Evolutionary conservation across 164 flowering plant species (phyloP), one percentile per base, ranked within the genome.

Genomic region (Chimonanthus salicifolius): DNA sequence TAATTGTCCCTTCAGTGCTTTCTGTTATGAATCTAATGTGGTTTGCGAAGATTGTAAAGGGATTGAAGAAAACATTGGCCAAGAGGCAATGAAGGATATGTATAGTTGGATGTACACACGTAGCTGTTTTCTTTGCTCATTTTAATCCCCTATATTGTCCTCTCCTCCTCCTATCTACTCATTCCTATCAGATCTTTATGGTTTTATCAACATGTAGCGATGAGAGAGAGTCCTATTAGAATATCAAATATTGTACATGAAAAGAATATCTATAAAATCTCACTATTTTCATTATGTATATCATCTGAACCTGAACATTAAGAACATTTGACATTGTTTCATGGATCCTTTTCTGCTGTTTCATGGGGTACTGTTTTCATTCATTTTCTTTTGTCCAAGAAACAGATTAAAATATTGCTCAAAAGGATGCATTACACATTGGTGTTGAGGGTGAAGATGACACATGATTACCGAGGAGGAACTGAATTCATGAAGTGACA

Each of bases 1-100:
- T 88, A 58, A 77, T 71, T 45, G 99, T 95, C 67, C 99, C 99
- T 33, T 69, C 84, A 0, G 87, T 71, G 44, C 84, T 95, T 21
- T 83, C 82, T 46, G 68, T 78, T 64, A 89, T 95, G 99, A 95
- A 95, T 82, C 80, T 92, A 82, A 78, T 89, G 80, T 95, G 99
- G 98, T 95, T 95, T 73, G 78, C 78, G 8, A 95, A 92, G 89
- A 95, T 95, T 47, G 0, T 90, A 15, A 93, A 86, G 79, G 99
- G 99, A 74, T 50, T 95, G 80, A 85, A 69, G 85, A 93, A 90
- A 82, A 86, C 89, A 47, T 76, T 95, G 75, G 84, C 90, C 16
- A 93, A 95, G 83, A 90, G 78, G 85, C 85, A 76, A 74, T 87
- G 84, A 87, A 63, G 51, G 15, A 54, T 54, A 9, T 16, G 8